Conservation (phyloP, 2,329 filamentous ascomycete genomes). For the Colletotrichum kahawae region DNA sequence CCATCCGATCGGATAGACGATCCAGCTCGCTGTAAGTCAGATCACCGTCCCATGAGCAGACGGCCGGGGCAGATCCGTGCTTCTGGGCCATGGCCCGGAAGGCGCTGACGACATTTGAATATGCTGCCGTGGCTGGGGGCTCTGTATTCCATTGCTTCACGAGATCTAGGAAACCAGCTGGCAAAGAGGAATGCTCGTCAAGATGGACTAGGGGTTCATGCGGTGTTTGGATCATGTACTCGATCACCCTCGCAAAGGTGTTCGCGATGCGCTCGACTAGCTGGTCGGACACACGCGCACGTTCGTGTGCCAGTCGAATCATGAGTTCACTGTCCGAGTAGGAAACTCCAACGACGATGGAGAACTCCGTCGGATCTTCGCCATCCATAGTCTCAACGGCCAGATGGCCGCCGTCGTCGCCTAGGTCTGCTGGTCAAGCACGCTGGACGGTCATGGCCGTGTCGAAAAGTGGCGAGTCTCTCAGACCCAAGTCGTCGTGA, state of each 20-base stretch:
- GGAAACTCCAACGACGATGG: neutral
- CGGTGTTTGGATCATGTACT: neutral
- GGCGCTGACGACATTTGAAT: neutral
- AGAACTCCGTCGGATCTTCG: neutral
- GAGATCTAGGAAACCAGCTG: neutral
- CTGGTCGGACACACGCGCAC: neutral
- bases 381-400: neutral
- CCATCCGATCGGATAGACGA: neutral
- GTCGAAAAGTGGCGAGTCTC: neutral
- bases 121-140: accelerated
- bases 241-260: neutral
- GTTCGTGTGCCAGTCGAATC: neutral
- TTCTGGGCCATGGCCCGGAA: neutral
- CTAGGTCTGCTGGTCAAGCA: neutral
- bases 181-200: neutral
- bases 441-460: neutral
- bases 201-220: neutral
- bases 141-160: neutral
- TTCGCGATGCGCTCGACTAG: neutral
- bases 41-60: neutral
- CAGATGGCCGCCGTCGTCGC: neutral
- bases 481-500: neutral
- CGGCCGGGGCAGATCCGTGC: neutral
- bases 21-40: neutral
- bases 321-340: neutral